Evolutionary conservation across 2,329 filamentous ascomycete species (phyloP).

Genomic region (Penicillium sp.): DNA sequence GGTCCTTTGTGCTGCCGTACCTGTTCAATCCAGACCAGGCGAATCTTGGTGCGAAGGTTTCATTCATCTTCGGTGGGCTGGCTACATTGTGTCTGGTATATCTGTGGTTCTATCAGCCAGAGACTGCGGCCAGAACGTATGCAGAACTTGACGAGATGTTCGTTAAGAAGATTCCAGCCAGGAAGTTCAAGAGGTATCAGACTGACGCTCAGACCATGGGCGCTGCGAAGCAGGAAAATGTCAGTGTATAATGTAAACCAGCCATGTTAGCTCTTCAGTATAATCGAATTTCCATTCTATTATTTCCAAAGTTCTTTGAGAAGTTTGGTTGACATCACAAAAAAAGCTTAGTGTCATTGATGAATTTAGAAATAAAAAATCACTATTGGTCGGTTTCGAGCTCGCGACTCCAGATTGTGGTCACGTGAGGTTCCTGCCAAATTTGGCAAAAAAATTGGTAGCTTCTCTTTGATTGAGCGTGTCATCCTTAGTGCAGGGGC

Average conservation of each 20-base stretch:
- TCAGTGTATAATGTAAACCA: not conserved
- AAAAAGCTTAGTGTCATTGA: too few relatives aligned
- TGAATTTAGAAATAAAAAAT: too few relatives aligned
- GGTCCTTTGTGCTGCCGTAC: conserved; percentile 42
- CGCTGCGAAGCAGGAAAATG: not conserved
- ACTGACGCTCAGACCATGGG: conserved; percentile 15
- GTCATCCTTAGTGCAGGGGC: conserved; percentile 85
- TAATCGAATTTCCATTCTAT: too few relatives aligned
- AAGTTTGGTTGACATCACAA: too few relatives aligned
- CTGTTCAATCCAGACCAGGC: conserved; percentile 42
- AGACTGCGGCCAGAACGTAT: conserved; percentile 14
- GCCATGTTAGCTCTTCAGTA: too few relatives aligned
- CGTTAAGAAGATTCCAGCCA: conserved; percentile 13
- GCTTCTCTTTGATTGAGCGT: not conserved
- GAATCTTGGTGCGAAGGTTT: conserved; percentile 45
- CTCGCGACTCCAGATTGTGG: too few relatives aligned
- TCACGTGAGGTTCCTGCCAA: too few relatives aligned
- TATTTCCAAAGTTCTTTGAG: too few relatives aligned
- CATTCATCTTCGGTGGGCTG: conserved; percentile 44
- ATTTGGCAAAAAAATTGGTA: not conserved
- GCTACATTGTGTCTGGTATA: conserved; percentile 35
- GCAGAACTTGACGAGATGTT: conserved; percentile 19
- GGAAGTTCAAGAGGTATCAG: conserved; percentile 14
- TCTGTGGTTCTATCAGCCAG: conserved; percentile 32
- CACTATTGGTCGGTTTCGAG: too few relatives aligned